Evolutionary conservation across 2,329 filamentous ascomycete species (phyloP).

Genomic region (Microdochium paspali): DNA sequence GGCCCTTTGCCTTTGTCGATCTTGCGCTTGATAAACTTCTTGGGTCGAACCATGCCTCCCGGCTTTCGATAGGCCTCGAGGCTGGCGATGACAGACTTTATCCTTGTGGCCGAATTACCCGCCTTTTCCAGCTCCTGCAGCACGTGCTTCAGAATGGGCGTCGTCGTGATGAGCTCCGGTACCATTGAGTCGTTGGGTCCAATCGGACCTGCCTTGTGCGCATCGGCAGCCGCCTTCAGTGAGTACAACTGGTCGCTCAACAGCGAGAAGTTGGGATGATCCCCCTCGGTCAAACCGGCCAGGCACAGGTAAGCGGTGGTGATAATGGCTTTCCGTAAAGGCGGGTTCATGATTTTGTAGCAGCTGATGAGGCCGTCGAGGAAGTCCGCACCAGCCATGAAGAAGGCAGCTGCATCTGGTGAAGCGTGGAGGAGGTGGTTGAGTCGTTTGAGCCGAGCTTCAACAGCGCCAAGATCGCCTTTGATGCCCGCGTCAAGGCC

Average conservation of each 20-base stretch:
- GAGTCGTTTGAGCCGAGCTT: constrained; percentile 45
- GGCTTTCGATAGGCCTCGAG: constrained; percentile 51
- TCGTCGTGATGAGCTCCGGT: constrained; percentile 70
- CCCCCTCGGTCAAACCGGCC: constrained; percentile 56
- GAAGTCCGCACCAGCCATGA: constrained; percentile 82
- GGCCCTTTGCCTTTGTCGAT: constrained; percentile 57
- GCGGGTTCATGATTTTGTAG: constrained; percentile 54
- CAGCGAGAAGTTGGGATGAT: constrained; percentile 61
- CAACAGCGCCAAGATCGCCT: constrained; percentile 43
- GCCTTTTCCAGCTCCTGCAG: constrained; percentile 40
- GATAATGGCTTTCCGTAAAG: constrained; percentile 57
- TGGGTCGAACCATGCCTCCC: constrained; percentile 39
- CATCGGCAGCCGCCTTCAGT: constrained; percentile 62
- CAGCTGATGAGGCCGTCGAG: constrained; percentile 64
- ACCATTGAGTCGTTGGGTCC: constrained; percentile 64
- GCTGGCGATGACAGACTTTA: constrained; percentile 50
- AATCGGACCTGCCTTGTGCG: constrained; percentile 45
- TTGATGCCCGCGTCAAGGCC: constrained; percentile 52
- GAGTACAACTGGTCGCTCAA: constrained; percentile 78
- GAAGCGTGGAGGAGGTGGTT: constrained; percentile 57
- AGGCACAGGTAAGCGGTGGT: constrained; percentile 70
- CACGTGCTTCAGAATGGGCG: constrained; percentile 61
- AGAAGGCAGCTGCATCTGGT: constrained; percentile 44
- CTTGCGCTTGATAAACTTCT: constrained; percentile 41
- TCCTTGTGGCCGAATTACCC: constrained; percentile 40